These are phyloP conservation scores for Suillus subalutaceus DNA, from an alignment of 768 basidiomycete genomes.

Conservation along the genomic window DNA sequence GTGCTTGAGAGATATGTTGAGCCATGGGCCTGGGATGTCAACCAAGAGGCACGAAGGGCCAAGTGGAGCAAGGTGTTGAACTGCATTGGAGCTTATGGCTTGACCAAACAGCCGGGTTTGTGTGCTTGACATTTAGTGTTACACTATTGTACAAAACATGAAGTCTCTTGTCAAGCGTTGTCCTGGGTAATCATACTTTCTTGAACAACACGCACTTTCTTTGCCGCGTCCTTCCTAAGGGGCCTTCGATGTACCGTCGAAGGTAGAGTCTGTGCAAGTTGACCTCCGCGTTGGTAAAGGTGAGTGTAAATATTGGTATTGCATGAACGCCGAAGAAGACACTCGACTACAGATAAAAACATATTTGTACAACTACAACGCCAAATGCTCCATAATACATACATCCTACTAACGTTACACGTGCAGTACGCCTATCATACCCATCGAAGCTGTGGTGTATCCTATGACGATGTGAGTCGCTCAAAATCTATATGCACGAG, in stretches of 20 bases:
- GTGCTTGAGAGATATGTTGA: not conserved
- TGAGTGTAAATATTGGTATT: not conserved
- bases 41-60: not conserved
- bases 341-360: not conserved
- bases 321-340: not conserved
- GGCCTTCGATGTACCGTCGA: not conserved
- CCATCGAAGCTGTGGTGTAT: not conserved
- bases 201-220: not conserved
- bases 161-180: not conserved
- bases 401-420: not conserved
- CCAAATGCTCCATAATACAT: not conserved
- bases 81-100: not conserved
- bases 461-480: not conserved
- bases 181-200: not conserved
- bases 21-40: not conserved
- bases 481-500: not conserved
- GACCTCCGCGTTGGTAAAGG: not conserved
- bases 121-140: not conserved
- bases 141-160: not conserved
- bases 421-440: not conserved
- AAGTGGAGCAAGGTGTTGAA: not conserved
- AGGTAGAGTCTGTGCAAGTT: not conserved
- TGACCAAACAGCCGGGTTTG: not conserved
- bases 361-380: not conserved
- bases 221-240: not conserved